phyloP scores from a whole-genome alignment of 1,284 basidiomycete species.

The Pascua guehoae region DNA sequence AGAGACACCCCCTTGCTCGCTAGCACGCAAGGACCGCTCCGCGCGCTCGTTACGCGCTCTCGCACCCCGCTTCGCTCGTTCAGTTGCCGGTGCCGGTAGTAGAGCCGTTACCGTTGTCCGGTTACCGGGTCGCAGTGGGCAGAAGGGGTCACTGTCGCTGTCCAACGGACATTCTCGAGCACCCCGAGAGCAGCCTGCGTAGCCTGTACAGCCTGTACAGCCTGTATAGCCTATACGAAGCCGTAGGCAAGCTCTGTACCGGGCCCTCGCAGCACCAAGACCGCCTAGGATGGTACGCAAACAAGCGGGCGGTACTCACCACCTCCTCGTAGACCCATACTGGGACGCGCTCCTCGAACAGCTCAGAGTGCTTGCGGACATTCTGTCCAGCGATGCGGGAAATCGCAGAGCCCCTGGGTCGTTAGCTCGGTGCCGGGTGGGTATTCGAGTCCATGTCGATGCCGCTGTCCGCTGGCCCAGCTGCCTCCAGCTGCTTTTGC shows the following conservation, averaged over 20 bases:
- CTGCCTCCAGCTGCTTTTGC: not conserved
- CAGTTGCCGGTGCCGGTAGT: too few relatives aligned
- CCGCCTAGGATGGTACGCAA: too few relatives aligned
- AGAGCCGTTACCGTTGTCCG: too few relatives aligned
- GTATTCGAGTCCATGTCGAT: too few relatives aligned
- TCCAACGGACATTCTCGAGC: not conserved
- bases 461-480: not conserved
- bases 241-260: too few relatives aligned
- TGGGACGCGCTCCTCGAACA: constrained; percentile 51
- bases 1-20: not conserved
- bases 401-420: constrained; percentile 56
- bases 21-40: not conserved
- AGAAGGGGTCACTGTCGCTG: too few relatives aligned
- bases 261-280: too few relatives aligned
- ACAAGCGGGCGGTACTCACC: constrained; percentile 30
- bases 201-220: too few relatives aligned
- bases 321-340: constrained; percentile 57
- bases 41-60: not conserved
- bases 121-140: too few relatives aligned
- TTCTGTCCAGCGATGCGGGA: constrained; percentile 55
- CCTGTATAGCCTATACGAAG: too few relatives aligned
- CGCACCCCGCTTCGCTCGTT: too few relatives aligned
- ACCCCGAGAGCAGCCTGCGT: not conserved
- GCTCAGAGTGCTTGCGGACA: constrained; percentile 49
- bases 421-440: too few relatives aligned